Evolutionary conservation across 176 grass and related monocot species (phyloP).

Genomic region (Carex myosuroides): DNA sequence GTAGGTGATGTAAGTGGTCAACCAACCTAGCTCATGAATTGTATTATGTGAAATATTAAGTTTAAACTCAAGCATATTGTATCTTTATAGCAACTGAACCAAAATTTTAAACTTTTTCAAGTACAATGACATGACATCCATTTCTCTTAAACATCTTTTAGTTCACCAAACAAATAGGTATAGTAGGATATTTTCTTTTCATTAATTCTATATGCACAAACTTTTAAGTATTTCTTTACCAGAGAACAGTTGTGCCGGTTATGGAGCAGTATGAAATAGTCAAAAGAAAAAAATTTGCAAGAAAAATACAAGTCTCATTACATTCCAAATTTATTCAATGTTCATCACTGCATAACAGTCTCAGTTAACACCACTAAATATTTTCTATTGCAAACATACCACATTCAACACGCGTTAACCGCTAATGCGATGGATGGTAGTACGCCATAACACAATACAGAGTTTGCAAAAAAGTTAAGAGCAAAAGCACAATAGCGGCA

Average conservation of each 20-base stretch:
- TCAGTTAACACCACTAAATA: background rate
- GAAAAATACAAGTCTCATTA: background rate
- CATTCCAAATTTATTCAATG: background rate
- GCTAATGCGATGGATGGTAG: background rate
- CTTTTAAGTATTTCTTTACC: too few relatives aligned
- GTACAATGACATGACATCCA: too few relatives aligned
- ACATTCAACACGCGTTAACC: background rate
- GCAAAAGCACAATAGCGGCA: background rate
- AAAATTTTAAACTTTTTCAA: too few relatives aligned
- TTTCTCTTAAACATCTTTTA: too few relatives aligned
- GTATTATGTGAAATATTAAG: too few relatives aligned
- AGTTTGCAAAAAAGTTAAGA: slow-evolving; percentile 5
- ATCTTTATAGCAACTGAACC: background rate
- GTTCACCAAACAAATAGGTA: too few relatives aligned
- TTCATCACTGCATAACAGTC: background rate
- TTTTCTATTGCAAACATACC: background rate
- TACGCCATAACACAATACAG: background rate
- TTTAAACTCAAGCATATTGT: too few relatives aligned
- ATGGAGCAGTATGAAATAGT: too few relatives aligned
- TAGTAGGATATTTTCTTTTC: too few relatives aligned
- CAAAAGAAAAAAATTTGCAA: background rate
- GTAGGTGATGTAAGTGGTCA: background rate
- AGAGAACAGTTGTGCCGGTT: too few relatives aligned
- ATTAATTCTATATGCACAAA: too few relatives aligned
- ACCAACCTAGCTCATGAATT: background rate